Evolutionary conservation across 139 green algal species (phyloP).

Genomic region (Chlamydomonas schloesseri): DNA sequence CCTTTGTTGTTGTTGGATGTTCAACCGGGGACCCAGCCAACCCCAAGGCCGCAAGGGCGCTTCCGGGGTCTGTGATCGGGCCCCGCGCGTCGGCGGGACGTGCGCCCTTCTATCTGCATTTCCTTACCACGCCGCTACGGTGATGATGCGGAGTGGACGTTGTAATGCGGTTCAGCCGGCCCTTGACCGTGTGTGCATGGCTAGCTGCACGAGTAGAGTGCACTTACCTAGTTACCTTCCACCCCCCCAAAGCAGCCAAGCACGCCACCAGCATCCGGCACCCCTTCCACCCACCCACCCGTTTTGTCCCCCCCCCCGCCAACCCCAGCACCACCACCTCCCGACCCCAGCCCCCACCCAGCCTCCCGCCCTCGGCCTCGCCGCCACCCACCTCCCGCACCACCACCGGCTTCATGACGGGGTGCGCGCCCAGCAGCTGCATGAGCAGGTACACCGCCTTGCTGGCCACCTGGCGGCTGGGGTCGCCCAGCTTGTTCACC

Average conservation of each 20-base stretch:
- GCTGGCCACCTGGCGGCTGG: conserved; percentile 74
- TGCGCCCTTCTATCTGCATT: neutral
- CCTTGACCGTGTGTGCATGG: too few species aligned
- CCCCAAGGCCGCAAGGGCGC: too few species aligned
- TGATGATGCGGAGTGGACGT: neutral
- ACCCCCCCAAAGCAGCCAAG: too few species aligned
- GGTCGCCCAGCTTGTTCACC: conserved; percentile 98
- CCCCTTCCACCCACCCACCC: conserved; percentile 52
- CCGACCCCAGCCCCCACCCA: neutral
- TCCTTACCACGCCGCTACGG: neutral
- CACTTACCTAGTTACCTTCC: too few species aligned
- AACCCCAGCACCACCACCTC: too few species aligned
- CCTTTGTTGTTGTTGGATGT: too few species aligned
- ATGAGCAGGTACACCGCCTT: conserved; percentile 89
- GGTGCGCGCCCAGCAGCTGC: conserved; percentile 86
- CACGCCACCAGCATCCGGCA: neutral
- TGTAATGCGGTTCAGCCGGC: neutral
- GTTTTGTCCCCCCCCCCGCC: too few species aligned
- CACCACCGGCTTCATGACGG: conserved; percentile 90
- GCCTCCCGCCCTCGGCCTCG: neutral
- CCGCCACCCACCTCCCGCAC: conserved; percentile 76
- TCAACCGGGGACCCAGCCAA: neutral
- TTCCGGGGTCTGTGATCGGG: too few species aligned
- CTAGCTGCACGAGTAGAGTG: too few species aligned
- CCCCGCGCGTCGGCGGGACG: neutral